These are phyloP conservation scores for Alternaria triticina DNA, from an alignment of 2,329 filamentous ascomycete genomes.

Conservation along the genomic window DNA sequence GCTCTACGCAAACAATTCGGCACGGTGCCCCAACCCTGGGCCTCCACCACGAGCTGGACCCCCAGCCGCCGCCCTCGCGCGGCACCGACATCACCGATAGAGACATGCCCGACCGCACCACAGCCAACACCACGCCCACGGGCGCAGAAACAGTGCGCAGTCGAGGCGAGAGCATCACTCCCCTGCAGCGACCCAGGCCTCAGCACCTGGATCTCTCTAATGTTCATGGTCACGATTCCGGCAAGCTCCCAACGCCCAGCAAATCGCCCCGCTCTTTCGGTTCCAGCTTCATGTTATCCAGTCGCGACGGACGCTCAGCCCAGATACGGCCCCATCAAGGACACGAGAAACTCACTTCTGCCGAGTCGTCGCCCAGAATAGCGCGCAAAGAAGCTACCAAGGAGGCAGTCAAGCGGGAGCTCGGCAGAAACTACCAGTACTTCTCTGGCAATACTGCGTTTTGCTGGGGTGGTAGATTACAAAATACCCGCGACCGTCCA, in stretches of 20 bases:
- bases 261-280: conserved; percentile 79
- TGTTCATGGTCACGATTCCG: conserved; percentile 61
- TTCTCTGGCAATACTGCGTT: conserved; percentile 94
- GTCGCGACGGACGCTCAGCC: conserved; percentile 59
- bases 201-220: conserved; percentile 67
- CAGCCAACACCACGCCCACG: conserved; percentile 76
- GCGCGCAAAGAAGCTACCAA: conserved; percentile 52
- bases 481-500: conserved; percentile 86
- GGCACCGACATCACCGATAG: conserved; percentile 82
- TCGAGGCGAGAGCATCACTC: conserved; percentile 78
- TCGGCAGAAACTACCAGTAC: conserved; percentile 85
- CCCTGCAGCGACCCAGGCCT: conserved; percentile 68
- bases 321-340: conserved; percentile 60
- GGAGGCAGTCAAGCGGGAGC: conserved; percentile 49
- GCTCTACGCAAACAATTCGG: conserved; percentile 44
- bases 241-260: conserved; percentile 63
- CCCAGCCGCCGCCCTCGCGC: conserved; percentile 68
- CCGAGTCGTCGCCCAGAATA: conserved; percentile 74
- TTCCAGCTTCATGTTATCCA: conserved; percentile 73
- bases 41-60: conserved; percentile 42
- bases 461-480: conserved; percentile 81
- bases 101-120: conserved; percentile 72
- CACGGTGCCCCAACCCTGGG: conserved; percentile 32
- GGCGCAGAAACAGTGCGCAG: conserved; percentile 65
- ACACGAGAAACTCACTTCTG: conserved; percentile 84